phyloP scores from a whole-genome alignment of 1,284 basidiomycete genomes.

The Leccinum huronense region DNA sequence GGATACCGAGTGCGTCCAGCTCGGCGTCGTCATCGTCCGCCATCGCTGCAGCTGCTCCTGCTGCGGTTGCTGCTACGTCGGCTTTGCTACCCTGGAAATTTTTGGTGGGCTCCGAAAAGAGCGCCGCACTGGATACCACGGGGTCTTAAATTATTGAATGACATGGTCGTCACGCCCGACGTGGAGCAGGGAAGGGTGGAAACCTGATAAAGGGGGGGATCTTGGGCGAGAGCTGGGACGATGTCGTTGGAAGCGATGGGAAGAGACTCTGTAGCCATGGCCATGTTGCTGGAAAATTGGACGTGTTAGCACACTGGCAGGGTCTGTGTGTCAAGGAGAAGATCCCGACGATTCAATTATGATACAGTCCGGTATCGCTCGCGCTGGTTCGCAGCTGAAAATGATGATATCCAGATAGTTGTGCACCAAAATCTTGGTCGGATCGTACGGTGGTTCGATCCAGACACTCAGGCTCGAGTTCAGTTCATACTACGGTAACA shows the following conservation, averaged over 20 bases:
- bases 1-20: constrained; percentile 61
- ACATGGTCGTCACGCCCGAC: constrained; percentile 48
- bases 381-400: no score
- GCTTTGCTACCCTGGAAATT: constrained; percentile 21
- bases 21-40: constrained; percentile 43
- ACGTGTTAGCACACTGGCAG: constrained; percentile 15
- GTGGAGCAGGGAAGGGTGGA: constrained; percentile 60
- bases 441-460: no score
- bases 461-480: no score
- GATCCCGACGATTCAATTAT: constrained; percentile 21
- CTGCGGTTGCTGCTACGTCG: constrained; percentile 21
- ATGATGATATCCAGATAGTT: no score
- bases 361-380: no score
- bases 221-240: constrained; percentile 10
- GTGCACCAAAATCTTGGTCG: no score
- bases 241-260: constrained; percentile 18
- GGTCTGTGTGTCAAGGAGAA: constrained; percentile 10
- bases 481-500: no score
- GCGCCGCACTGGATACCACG: constrained; percentile 46
- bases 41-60: background rate
- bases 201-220: constrained; percentile 38
- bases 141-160: constrained; percentile 62
- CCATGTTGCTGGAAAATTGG: constrained; percentile 19
- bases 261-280: constrained; percentile 7
- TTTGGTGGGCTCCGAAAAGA: constrained; percentile 32